A percentile compares a stretch with the other conserved stretches of the same genome.
phyloP scores from a whole-genome alignment of 139 green algal genomes.

The Dunaliella sp. region DNA sequence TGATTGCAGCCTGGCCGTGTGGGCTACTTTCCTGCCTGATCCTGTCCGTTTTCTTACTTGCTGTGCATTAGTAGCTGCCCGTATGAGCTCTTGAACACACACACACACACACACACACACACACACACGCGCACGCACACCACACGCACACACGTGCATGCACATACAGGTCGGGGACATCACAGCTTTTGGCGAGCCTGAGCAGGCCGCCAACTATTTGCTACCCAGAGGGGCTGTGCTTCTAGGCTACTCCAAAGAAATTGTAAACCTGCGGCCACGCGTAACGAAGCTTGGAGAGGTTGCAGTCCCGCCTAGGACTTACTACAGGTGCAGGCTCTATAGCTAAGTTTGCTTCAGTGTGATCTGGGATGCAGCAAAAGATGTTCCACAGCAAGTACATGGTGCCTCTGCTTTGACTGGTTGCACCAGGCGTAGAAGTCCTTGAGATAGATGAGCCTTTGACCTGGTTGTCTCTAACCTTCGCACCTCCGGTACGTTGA shows the following conservation, averaged over 20 bases:
- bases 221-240: conserved; percentile 22
- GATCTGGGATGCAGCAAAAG: not conserved
- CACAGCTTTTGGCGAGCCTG: conserved; percentile 13
- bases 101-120: too few species aligned
- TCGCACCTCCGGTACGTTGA: too few species aligned
- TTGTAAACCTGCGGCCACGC: not conserved
- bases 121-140: too few species aligned
- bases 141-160: too few species aligned
- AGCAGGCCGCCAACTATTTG: conserved; percentile 20
- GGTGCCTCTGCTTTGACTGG: not conserved
- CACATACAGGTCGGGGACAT: conserved; percentile 28
- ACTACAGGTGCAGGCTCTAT: not conserved
- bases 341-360: not conserved
- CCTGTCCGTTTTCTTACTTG: too few species aligned
- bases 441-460: not conserved
- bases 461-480: not conserved
- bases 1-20: too few species aligned
- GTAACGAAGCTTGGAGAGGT: not conserved
- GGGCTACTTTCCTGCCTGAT: too few species aligned
- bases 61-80: too few species aligned
- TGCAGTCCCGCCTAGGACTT: not conserved
- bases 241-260: conserved; percentile 18
- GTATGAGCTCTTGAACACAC: too few species aligned
- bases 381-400: not conserved
- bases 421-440: not conserved